Base-by-base conservation (phyloP, 2,329 filamentous ascomycete species). In the Epichloe scottii region DNA sequence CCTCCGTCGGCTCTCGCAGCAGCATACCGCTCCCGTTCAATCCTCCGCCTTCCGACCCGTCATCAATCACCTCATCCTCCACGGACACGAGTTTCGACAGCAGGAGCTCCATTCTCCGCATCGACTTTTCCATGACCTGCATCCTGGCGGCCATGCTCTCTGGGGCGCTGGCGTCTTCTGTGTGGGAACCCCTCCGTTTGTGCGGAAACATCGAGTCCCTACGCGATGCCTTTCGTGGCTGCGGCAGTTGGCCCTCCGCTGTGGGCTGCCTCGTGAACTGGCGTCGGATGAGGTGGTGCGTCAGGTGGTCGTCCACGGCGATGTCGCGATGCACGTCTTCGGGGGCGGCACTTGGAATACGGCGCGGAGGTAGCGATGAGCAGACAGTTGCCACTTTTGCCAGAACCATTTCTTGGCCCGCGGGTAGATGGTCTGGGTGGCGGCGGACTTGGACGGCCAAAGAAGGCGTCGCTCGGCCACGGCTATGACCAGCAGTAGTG, bases 281-380 rank as follows among this genome's bases (percentile, higher is more conserved):
- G 30, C 75, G 68, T 10, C 77, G 71, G 54, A 81, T 80, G 55
- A 81, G 67, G 56, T 81, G 76, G 35, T 71, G 73, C 7, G 76
- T 79, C 55, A 82, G 63, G 50, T 79, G 73, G 56, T 82, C 79
- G 55, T 81, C 78, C 4, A 75, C 75, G 1, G 76, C 68, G 41
- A 82, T 81, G 44, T 80, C 77, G 14, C 76, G 68, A 46, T 75
- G 70, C 4, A 81, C 72, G 33, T 71, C 71, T 46, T 84, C 77
- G 2, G 85, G 5, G 84, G 83, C 40, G 84, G 75, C 26, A 83
- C 73, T 48, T 88, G 81, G 55, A 89, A 89, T 2, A 89, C 85
- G 11, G 82, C 77, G 44, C 84, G 78, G 35, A 89, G 73, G 61
- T 88, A 85, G 19, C 82, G 78, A 62, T 89, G 84, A 8, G 81